phyloP scores from a whole-genome alignment of 1,284 basidiomycete genomes.

The Boletellus deceptivus region DNA sequence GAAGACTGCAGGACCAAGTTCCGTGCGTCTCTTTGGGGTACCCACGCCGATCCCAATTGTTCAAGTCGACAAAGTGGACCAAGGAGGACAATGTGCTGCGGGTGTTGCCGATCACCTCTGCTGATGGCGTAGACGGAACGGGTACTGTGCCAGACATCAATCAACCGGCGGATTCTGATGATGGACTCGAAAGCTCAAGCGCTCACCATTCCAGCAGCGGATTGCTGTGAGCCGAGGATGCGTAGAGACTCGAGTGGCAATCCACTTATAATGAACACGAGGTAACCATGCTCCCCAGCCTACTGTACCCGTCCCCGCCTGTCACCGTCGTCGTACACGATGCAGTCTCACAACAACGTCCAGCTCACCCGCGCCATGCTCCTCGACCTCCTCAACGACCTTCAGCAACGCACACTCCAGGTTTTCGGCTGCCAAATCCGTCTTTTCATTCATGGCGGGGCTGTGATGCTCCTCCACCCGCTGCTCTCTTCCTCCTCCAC shows the following conservation, averaged over 20 bases:
- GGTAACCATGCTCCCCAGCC: neutral
- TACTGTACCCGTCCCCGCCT: neutral
- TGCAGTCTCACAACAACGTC: conserved; percentile 38
- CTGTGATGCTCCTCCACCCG: conserved; percentile 64
- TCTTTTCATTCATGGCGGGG: conserved; percentile 65
- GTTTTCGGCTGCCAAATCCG: conserved; percentile 49
- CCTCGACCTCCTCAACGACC: conserved; percentile 43
- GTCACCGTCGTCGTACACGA: conserved; percentile 3
- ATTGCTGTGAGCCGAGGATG: conserved; percentile 40
- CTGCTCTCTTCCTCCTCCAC: conserved; percentile 39
- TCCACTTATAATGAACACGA: conserved; percentile 13
- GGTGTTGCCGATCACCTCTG: conserved; percentile 92
- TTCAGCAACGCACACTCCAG: conserved; percentile 44
- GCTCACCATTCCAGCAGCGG: conserved; percentile 40
- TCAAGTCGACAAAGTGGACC: neutral
- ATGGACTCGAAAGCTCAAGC: conserved; percentile 47
- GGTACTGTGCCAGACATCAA: neutral
- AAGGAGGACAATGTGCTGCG: conserved; percentile 9
- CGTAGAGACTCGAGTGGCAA: neutral
- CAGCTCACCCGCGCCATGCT: conserved; percentile 38
- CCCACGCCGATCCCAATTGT: neutral
- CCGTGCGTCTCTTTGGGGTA: neutral
- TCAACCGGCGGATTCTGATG: conserved; percentile 48
- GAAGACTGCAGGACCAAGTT: too few relatives aligned
- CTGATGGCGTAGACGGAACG: neutral